A percentile compares a stretch with the other conserved stretches of the same genome.
Conservation (phyloP, 257 asterid genomes). For the Jaltomata sinuosa region DNA sequence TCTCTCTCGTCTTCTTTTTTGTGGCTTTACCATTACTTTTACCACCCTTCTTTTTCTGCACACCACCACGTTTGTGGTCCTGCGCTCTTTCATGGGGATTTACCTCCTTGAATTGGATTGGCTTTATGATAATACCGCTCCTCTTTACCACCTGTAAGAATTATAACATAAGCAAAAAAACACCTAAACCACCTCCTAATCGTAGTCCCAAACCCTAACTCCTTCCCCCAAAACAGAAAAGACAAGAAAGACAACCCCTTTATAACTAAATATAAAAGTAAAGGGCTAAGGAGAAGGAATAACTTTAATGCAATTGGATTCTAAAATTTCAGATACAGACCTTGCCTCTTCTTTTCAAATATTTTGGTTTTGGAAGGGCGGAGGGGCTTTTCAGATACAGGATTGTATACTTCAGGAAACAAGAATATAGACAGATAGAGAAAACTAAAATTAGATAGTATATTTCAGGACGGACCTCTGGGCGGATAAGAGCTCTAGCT, state of each 20-base stretch:
- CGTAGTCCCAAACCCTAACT: background rate
- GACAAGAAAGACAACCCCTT: background rate
- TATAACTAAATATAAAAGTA: background rate
- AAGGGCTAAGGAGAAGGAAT: background rate
- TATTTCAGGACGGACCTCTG: constrained; percentile 44
- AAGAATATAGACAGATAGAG: background rate
- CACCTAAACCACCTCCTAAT: background rate
- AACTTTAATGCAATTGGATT: background rate
- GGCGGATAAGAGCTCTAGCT: constrained; percentile 74
- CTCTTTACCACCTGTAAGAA: constrained; percentile 68
- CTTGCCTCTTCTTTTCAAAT: background rate
- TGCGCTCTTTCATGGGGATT: constrained; percentile 40
- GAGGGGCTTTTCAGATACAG: background rate
- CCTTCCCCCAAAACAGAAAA: background rate
- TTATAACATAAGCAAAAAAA: background rate
- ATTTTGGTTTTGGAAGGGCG: background rate
- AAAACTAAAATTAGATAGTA: background rate
- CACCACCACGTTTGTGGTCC: constrained; percentile 5
- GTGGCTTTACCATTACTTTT: constrained; percentile 12
- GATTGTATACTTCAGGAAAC: background rate
- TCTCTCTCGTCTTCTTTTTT: background rate
- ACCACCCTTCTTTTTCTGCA: constrained; percentile 31
- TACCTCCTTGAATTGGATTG: constrained; percentile 54
- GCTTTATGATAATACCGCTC: constrained; percentile 68
- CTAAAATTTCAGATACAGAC: background rate